These are phyloP conservation scores for Pseudonitzschia multiseries DNA, from an alignment of 108 stramenopile species.

Conservation along the genomic window DNA sequence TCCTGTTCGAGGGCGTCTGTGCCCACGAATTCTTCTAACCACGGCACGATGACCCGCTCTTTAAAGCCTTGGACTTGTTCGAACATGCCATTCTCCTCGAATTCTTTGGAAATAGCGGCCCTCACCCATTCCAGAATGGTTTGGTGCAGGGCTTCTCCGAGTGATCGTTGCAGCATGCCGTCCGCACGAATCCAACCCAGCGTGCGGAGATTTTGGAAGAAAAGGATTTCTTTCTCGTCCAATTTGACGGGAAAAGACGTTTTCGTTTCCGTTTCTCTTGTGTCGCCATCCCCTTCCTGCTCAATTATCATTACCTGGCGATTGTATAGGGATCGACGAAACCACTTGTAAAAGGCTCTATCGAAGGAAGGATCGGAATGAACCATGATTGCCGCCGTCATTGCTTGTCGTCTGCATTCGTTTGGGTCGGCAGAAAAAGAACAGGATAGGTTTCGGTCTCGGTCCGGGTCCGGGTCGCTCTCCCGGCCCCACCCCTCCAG, in stretches of 20 bases:
- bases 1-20: constrained; percentile 22
- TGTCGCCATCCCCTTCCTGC: constrained; percentile 40
- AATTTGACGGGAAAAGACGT: neutral
- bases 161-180: constrained; percentile 43
- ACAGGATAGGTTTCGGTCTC: constrained; percentile 1
- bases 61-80: constrained; percentile 48
- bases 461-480: neutral
- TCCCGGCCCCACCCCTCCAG: constrained; percentile 27
- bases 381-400: constrained; percentile 62
- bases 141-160: constrained; percentile 50
- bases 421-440: constrained; percentile 41
- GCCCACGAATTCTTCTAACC: constrained; percentile 48
- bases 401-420: constrained; percentile 50
- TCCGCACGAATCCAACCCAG: constrained; percentile 58
- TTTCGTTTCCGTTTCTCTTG: constrained; percentile 17
- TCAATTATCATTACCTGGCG: constrained; percentile 42
- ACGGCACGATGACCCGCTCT: constrained; percentile 47
- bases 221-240: constrained; percentile 20
- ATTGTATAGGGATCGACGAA: constrained; percentile 40
- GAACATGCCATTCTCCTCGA: constrained; percentile 49
- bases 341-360: constrained; percentile 43
- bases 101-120: constrained; percentile 49
- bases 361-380: constrained; percentile 41
- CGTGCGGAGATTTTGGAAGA: constrained; percentile 41
- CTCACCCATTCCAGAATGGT: constrained; percentile 37